A percentile compares a stretch with the other conserved stretches of the same genome.
Evolutionary conservation across 192 early-diverging fungal genomes (phyloP).

Genomic region (Backusella circina): DNA sequence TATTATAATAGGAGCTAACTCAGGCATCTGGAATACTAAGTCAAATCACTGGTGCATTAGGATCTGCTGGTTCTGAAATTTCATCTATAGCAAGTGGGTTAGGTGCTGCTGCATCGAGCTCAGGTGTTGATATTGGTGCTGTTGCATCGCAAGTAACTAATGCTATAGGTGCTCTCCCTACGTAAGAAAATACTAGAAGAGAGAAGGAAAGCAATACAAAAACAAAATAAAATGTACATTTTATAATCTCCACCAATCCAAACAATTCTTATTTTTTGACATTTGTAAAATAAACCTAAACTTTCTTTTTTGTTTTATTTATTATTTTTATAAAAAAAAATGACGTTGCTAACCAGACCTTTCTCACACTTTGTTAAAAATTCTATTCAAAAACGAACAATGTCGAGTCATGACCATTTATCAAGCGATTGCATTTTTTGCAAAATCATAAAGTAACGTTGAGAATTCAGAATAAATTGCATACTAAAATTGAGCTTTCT

Average conservation of each 20-base stretch:
- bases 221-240: not conserved
- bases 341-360: not conserved
- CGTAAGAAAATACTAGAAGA: not conserved
- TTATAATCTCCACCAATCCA: not conserved
- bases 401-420: slow-evolving; percentile 31
- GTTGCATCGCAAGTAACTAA: not conserved
- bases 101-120: not conserved
- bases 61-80: not conserved
- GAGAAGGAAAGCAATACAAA: not conserved
- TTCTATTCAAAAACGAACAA: not conserved
- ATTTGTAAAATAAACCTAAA: not conserved
- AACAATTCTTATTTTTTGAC: not conserved
- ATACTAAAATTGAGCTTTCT: not conserved
- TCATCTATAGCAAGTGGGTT: not conserved
- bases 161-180: not conserved
- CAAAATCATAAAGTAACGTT: slow-evolving; percentile 66
- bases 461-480: not conserved
- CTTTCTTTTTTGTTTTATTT: not conserved
- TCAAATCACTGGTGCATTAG: not conserved
- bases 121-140: not conserved
- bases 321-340: not conserved
- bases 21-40: not conserved
- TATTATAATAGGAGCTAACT: not conserved
- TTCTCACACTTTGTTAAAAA: not conserved
- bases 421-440: slow-evolving; percentile 80